Evolutionary conservation across 164 flowering plant genomes (phyloP).

Genomic region (Vitis rupestris): DNA sequence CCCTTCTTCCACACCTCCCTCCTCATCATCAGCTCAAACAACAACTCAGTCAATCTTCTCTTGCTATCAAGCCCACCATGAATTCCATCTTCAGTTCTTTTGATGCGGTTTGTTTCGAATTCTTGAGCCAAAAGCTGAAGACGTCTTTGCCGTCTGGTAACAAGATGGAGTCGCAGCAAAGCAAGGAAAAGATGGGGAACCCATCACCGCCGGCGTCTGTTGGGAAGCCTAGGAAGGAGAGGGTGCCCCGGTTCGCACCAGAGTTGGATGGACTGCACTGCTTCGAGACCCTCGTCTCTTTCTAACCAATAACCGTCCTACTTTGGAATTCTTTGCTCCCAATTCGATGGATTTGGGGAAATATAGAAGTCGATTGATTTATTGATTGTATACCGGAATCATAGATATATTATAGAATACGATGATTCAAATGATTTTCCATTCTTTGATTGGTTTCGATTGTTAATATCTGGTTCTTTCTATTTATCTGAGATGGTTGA

Average conservation of each 20-base stretch:
- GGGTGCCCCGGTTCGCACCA: slow-evolving; percentile 15
- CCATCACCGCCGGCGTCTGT: slow-evolving; percentile 1
- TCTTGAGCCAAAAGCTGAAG: slow-evolving; percentile 13
- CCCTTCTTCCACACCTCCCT: background rate
- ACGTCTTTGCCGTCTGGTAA: slow-evolving; percentile 2
- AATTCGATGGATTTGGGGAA: no score
- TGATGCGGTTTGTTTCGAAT: slow-evolving; percentile 24
- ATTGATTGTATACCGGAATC: no score
- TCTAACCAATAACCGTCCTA: no score
- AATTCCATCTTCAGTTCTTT: slow-evolving; percentile 36
- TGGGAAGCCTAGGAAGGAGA: background rate
- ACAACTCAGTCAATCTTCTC: background rate
- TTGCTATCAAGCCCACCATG: slow-evolving; percentile 8
- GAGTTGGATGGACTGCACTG: slow-evolving; percentile 31
- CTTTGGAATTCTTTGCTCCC: no score
- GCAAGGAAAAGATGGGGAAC: background rate
- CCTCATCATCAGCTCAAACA: background rate
- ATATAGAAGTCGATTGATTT: no score
- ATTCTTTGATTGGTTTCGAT: no score
- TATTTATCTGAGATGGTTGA: no score
- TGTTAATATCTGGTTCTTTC: no score
- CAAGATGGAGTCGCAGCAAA: background rate
- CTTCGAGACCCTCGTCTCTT: slow-evolving; percentile 26
- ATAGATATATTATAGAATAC: no score
- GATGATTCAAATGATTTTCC: no score